phyloP scores from a whole-genome alignment of 2,329 filamentous ascomycete genomes.

The Apiospora saccharicola region DNA sequence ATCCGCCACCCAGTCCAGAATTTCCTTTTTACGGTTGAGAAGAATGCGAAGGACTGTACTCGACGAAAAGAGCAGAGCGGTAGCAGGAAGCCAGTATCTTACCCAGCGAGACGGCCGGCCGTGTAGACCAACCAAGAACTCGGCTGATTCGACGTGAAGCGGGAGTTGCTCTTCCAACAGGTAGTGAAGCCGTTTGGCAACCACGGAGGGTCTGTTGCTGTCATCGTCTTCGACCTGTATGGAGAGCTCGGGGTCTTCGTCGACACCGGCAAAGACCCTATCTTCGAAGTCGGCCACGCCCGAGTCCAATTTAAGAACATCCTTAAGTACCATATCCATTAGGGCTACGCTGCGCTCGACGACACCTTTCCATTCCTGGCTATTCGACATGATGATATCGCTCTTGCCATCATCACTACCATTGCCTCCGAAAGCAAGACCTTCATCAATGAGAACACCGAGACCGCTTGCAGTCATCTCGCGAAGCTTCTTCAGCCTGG shows the following conservation, averaged over 20 bases:
- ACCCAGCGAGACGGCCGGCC: conserved; percentile 79
- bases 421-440: conserved; percentile 71
- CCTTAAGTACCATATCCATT: conserved; percentile 84
- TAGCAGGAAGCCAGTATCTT: conserved; percentile 87
- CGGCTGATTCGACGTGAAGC: conserved; percentile 66
- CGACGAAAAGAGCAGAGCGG: conserved; percentile 77
- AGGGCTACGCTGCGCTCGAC: conserved; percentile 82
- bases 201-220: conserved; percentile 60
- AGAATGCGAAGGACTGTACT: conserved; percentile 85
- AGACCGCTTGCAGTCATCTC: conserved; percentile 86
- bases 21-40: conserved; percentile 76
- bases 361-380: conserved; percentile 70
- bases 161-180: conserved; percentile 76
- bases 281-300: conserved; percentile 71
- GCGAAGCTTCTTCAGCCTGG: conserved; percentile 73
- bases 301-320: conserved; percentile 70
- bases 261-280: conserved; percentile 68
- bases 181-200: conserved; percentile 71
- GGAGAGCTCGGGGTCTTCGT: conserved; percentile 66
- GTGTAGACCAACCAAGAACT: conserved; percentile 64
- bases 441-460: conserved; percentile 87
- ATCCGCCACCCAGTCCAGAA: conserved; percentile 80
- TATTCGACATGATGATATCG: conserved; percentile 52
- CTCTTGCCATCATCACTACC: conserved; percentile 62
- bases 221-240: conserved; percentile 58